These are phyloP conservation scores for Vigna angularis DNA, from an alignment of 306 rosid species.

Conservation along the genomic window DNA sequence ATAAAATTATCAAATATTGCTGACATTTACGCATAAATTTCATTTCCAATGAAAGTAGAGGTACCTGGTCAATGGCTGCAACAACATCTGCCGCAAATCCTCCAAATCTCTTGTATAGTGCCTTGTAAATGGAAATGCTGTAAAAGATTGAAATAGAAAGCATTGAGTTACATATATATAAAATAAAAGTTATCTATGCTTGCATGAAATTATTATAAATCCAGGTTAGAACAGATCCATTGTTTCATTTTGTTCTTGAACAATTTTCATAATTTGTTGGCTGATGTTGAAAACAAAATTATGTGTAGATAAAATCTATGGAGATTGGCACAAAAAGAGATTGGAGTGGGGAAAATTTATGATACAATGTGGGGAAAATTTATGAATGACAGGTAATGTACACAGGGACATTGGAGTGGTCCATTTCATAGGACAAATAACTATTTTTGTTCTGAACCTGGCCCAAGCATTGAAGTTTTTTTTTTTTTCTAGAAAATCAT, in stretches of 20 bases:
- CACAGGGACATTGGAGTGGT: not conserved
- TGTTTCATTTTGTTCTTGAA: conserved; percentile 14
- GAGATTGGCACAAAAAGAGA: not conserved
- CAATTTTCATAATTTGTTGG: not conserved
- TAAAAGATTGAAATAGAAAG: conserved; percentile 43
- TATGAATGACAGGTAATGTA: not conserved
- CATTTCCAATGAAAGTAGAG: conserved; percentile 22
- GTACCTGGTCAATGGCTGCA: conserved; percentile 96
- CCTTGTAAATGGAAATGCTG: conserved; percentile 96
- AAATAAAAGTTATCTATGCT: conserved; percentile 13
- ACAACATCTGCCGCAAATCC: conserved; percentile 99
- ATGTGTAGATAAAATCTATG: conserved; percentile 9
- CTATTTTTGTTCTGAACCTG: not conserved
- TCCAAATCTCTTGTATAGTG: conserved; percentile 90
- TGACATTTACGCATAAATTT: not conserved
- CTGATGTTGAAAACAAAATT: not conserved
- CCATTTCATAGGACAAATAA: not conserved
- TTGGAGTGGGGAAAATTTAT: not conserved
- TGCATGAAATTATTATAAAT: conserved; percentile 16
- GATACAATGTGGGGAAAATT: not conserved
- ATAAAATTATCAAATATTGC: conserved; percentile 12
- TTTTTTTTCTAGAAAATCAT: not conserved
- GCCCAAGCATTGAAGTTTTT: not conserved
- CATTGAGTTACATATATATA: conserved; percentile 2
- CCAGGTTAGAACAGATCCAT: not conserved